These are phyloP conservation scores for Thinopyrum obtusiflorum DNA, from an alignment of 202 grass and related monocot species.

Conservation along the genomic window DNA sequence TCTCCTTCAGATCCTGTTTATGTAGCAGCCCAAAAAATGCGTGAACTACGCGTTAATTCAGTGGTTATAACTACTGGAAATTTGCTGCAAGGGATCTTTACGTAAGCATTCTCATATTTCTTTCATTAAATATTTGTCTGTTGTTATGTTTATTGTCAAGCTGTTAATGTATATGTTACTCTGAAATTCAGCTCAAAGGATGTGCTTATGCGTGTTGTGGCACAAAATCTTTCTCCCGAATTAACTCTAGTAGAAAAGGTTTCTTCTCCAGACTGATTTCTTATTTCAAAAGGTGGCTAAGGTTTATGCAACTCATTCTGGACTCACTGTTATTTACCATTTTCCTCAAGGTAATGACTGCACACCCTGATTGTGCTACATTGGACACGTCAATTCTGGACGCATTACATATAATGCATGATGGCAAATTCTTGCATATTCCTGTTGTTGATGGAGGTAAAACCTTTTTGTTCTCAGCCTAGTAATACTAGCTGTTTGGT, in stretches of 20 bases:
- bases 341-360: slow-evolving; percentile 79
- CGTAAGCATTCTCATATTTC: slow-evolving; percentile 49
- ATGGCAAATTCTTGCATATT: slow-evolving; percentile 95
- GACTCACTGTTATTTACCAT: slow-evolving; percentile 33
- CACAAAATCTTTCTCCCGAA: slow-evolving; percentile 82
- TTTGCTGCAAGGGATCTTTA: slow-evolving; percentile 79
- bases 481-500: slow-evolving; percentile 17
- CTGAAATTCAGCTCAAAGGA: slow-evolving; percentile 83
- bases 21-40: slow-evolving; percentile 81
- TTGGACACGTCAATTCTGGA: slow-evolving; percentile 90
- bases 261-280: slow-evolving; percentile 11
- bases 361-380: slow-evolving; percentile 72
- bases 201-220: slow-evolving; percentile 95
- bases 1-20: slow-evolving; percentile 87
- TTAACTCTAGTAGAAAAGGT: slow-evolving; percentile 98
- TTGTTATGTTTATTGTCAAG: slow-evolving; percentile 2
- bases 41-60: slow-evolving; percentile 73
- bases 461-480: slow-evolving; percentile 15
- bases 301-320: slow-evolving; percentile 26
- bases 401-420: slow-evolving; percentile 88
- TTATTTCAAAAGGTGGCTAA: slow-evolving; percentile 20
- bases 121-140: neutral
- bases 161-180: slow-evolving; percentile 16
- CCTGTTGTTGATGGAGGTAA: slow-evolving; percentile 92
- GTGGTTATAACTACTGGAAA: slow-evolving; percentile 71